Evolutionary conservation across 495 filamentous ascomycete genomes (phyloP), one percentile per base, ranked within the genome.

Genomic region (Trichoderma erinaceum): DNA sequence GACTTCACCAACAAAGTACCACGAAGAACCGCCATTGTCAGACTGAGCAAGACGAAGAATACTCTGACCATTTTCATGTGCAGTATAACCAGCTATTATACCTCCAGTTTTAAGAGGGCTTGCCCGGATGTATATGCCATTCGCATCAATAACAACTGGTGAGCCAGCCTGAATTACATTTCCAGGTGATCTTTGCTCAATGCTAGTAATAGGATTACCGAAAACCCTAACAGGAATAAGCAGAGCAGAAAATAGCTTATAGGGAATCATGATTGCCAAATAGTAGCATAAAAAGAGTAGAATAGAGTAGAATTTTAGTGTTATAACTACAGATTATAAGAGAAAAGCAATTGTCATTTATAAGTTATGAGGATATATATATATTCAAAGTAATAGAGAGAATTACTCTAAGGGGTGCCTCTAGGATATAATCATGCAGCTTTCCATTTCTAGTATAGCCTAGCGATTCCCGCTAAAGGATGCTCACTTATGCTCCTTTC

Each of bases 1-100:
- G 12, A 77, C 76, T 52, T 74, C 73, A 12, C 82, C 80, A 16
- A 46, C 43, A 46, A 46, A 46, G 12, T 46, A 11, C 43, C 43
- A 46, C 18, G 43, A 46, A 18, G 43, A 15, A 46, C 43, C 43
- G 0, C 43, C 13, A 46, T 46, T 18, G 43, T 18, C 12, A 18
- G 43, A 46, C 3, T 16, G 3, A 46, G 43, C 43, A 4, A 46
- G 43, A 4, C 43, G 43, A 46, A 46, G 43, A 46, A 46, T 46
- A 18, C 43, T 46, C 43, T 46, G 43, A 12, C 18, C 18, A 12
- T 46, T 46, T 46, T 46, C 43, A 46, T 46, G 43, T 0, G 43
- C 43, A 46, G 43, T 46, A 46, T 46, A 46, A 46, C 43, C 43
- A 16, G 43, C 43, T 4, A 46, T 46, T 11, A 46, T 18, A 46